Conservation (phyloP, 1,284 basidiomycete genomes). For the Phaffia rhodozyma region DNA sequence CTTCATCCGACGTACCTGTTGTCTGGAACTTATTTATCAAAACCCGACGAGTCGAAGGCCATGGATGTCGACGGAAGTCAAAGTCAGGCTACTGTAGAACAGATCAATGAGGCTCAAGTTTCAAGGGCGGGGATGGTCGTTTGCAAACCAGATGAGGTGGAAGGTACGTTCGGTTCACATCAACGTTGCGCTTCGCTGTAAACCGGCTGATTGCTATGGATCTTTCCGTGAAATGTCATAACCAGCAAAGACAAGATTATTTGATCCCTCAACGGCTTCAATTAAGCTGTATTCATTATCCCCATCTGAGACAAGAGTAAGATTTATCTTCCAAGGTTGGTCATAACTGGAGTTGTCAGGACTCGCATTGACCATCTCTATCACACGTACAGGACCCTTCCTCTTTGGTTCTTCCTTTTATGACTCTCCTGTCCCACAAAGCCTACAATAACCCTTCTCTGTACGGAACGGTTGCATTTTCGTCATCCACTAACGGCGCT, state of each 20-base stretch:
- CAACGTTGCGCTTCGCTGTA: background rate
- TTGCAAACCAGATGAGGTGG: constrained; percentile 1
- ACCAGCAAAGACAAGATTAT: background rate
- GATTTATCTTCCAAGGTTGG: background rate
- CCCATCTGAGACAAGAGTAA: background rate
- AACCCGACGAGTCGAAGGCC: background rate
- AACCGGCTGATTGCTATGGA: background rate
- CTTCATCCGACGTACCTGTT: constrained; percentile 5
- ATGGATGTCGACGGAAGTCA: constrained; percentile 1
- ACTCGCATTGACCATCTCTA: background rate
- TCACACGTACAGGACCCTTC: background rate
- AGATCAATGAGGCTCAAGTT: background rate
- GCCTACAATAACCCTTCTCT: background rate
- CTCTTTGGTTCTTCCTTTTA: background rate
- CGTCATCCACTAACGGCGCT: background rate
- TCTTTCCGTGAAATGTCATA: background rate
- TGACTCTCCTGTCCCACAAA: background rate
- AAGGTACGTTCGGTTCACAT: background rate
- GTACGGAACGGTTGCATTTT: background rate
- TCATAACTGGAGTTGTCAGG: too few relatives aligned
- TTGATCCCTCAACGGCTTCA: background rate
- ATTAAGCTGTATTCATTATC: constrained; percentile 1
- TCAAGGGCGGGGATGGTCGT: background rate
- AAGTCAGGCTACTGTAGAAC: background rate
- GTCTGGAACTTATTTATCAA: background rate